Conservation (phyloP, 805 yeast genomes). For the Candida easanensis region DNA sequence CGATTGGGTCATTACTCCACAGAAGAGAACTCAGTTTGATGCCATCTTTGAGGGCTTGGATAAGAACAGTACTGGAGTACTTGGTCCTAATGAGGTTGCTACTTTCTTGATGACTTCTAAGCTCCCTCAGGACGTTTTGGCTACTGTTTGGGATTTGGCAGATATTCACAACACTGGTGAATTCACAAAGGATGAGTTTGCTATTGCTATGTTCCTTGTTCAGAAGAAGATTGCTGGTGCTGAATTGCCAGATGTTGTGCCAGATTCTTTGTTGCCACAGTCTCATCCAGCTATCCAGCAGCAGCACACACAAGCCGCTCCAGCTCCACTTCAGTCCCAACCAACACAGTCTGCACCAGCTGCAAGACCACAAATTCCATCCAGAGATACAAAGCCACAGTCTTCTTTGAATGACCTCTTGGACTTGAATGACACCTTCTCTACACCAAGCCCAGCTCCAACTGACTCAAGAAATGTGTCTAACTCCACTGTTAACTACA, state of each 20-base stretch:
- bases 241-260: slow-evolving; percentile 75
- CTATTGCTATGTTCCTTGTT: slow-evolving; percentile 90
- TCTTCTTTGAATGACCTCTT: slow-evolving; percentile 67
- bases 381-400: slow-evolving; percentile 39
- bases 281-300: slow-evolving; percentile 21
- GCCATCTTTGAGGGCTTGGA: slow-evolving; percentile 78
- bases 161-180: slow-evolving; percentile 84
- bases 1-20: slow-evolving; percentile 69
- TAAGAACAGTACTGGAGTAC: slow-evolving; percentile 53
- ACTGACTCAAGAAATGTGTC: slow-evolving; percentile 22
- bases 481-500: slow-evolving; percentile 27
- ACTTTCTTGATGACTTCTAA: slow-evolving; percentile 86
- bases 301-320: slow-evolving; percentile 13
- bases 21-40: slow-evolving; percentile 76
- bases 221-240: slow-evolving; percentile 79
- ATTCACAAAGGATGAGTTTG: slow-evolving; percentile 78
- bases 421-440: slow-evolving; percentile 53
- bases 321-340: slow-evolving; percentile 14
- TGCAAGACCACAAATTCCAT: slow-evolving; percentile 30
- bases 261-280: slow-evolving; percentile 50
- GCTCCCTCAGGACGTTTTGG: slow-evolving; percentile 78
- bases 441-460: slow-evolving; percentile 35
- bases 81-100: slow-evolving; percentile 81
- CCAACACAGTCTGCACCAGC: slow-evolving; percentile 7
- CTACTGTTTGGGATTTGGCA: slow-evolving; percentile 91